Evolutionary conservation across 164 flowering plant genomes (phyloP).

Genomic region (Pachysandra terminalis): DNA sequence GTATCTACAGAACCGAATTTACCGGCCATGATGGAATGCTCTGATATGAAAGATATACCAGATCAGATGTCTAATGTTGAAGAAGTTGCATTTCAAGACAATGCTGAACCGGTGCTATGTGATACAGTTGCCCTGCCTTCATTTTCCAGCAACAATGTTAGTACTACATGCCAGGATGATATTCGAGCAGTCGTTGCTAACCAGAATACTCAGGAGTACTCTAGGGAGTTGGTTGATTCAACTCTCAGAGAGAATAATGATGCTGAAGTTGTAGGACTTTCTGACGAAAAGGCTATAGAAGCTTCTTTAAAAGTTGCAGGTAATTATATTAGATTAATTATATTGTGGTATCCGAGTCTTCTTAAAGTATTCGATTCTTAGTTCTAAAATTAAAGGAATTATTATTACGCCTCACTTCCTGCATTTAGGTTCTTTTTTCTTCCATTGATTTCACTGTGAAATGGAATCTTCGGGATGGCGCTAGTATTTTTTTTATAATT

Average conservation of each 20-base stretch:
- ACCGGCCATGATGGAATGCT: constrained; percentile 5
- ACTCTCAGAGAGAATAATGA: constrained; percentile 13
- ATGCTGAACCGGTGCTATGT: constrained; percentile 6
- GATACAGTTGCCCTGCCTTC: constrained; percentile 10
- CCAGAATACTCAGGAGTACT: constrained; percentile 15
- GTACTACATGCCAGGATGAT: constrained; percentile 16
- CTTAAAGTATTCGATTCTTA: not conserved
- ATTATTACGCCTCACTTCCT: not conserved
- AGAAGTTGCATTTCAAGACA: constrained; percentile 4
- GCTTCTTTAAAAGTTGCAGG: constrained; percentile 12
- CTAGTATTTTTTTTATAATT: not conserved
- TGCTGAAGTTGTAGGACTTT: constrained; percentile 13
- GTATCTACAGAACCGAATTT: constrained; percentile 6
- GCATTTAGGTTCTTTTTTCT: not conserved
- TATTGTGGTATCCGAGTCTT: not conserved
- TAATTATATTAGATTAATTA: not conserved
- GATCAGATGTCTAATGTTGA: constrained; percentile 10
- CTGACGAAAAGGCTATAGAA: constrained; percentile 10
- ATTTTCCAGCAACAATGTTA: constrained; percentile 5
- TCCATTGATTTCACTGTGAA: not conserved
- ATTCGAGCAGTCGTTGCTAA: constrained; percentile 12
- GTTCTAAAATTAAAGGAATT: too few species aligned
- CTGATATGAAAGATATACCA: constrained; percentile 1
- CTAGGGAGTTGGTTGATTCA: constrained; percentile 20
- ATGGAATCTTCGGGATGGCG: not conserved